Evolutionary conservation across 1,284 basidiomycete species (phyloP), one percentile per base, ranked within the genome.

Genomic region (Microbotryum lychnidis-dioicae): DNA sequence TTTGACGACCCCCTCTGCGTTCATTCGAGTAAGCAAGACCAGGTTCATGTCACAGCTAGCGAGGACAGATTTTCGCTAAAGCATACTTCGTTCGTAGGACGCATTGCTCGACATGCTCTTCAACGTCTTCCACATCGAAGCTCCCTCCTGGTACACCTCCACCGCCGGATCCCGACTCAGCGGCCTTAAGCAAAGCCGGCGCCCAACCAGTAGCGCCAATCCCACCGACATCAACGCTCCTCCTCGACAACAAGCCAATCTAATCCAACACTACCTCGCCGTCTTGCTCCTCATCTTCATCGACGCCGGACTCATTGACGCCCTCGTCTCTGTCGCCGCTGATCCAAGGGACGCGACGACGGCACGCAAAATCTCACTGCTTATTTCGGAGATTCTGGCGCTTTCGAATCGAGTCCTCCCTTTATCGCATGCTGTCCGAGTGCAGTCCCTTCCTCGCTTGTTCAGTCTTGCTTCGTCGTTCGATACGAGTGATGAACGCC

Each of bases 91-190:
- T 54, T 16, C 58, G 4, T 72, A 94, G 91, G 91, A 94, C 77
- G 83, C 91, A 27, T 80, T 97, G 37, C 79, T 98, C 42, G 89
- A 97, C 71, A 87, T 96, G 82, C 89, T 98, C 71, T 94, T 94
- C 73, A 87, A 90, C 66, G 80, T 94, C n/a, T 80, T 98, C 57
- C 88, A 91, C 60, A 92, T 97, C 74, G 88, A 88, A 73, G 82
- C 87, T 2, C 87, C 90, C 2, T 85, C 87, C 46, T 94, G 91
- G 90, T 89, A 89, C 71, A 88, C 70, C 85, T 93, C 52, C 87
- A 87, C 63, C 91, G 90, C 14, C 82, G 87, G 31, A 49, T 23
- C 29, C 12, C 21, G 45, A 10, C 33, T 23, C 29, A 86, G 91
- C 91, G 71, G 37, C 37, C 54, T 29, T 20, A 25, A 27, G 27